phyloP scores from a whole-genome alignment of 1,284 basidiomycete species.

The Tetrapyrgos nigripes region DNA sequence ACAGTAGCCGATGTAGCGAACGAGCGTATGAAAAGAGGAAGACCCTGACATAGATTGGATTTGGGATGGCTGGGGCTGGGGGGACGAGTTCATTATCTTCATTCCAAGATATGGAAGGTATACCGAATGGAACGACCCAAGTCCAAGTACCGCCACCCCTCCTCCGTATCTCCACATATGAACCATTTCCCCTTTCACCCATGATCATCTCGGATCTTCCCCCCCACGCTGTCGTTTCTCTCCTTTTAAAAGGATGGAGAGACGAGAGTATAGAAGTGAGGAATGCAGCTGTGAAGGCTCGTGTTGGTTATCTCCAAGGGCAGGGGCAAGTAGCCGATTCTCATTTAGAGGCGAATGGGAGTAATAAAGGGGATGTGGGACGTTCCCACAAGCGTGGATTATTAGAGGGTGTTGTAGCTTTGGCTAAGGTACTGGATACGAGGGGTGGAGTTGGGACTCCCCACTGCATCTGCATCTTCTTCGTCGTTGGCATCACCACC shows the following conservation, averaged over 20 bases:
- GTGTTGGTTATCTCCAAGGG: conserved; percentile 45
- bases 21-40: conserved; percentile 71
- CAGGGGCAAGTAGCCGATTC: too few relatives aligned
- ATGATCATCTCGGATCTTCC: conserved; percentile 77
- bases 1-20: conserved; percentile 77
- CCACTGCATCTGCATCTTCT: not conserved
- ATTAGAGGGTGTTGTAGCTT: not conserved
- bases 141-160: not conserved
- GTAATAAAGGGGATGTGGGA: not conserved
- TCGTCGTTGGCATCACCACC: conserved; percentile 4
- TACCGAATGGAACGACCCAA: not conserved
- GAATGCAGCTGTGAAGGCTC: conserved; percentile 43
- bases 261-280: conserved; percentile 65
- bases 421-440: not conserved
- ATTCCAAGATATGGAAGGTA: not conserved
- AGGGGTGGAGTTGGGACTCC: not conserved
- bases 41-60: conserved; percentile 79
- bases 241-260: conserved; percentile 69
- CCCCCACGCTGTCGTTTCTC: conserved; percentile 64
- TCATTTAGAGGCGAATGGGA: not conserved
- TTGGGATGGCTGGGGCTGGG: conserved; percentile 56
- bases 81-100: not conserved
- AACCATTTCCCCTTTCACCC: conserved; percentile 72
- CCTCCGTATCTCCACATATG: conserved; percentile 61
- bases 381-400: not conserved